Evolutionary conservation across 176 grass and related monocot genomes (phyloP), one percentile per base, ranked within the genome.

Genomic region (Eleusine coracana): DNA sequence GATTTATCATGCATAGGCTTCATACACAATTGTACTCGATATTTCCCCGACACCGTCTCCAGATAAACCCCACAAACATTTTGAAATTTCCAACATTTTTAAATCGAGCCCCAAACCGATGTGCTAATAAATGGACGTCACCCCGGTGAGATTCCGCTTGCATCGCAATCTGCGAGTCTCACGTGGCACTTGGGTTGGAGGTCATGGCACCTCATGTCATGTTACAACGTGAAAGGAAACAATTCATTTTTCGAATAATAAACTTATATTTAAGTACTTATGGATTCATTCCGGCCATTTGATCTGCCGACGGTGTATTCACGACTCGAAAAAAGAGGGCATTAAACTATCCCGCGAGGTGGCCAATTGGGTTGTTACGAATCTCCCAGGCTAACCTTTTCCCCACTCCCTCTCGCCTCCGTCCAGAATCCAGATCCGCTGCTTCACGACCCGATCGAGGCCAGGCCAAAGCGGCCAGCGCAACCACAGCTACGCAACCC

Each of bases 381-480:
- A 70, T 70, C 65, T 55, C 71, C 7, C 11, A 46, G 44, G 44
- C 44, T 49, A 50, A 21, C 39, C 10, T 63, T 50, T 49, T 3
- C 18, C 4, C 17, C n/a, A 0, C 40, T 52, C 23, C 2, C 1
- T 75, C 80, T 55, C 66, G 14, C 51, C 21, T 70, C 55, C 75
- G 31, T 34, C 31, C 31, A 31, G 31, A 31, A 13, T 20, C 52
- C 52, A 84, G 87, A 88, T 89, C 88, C 83, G 28, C 78, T 48
- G 28, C 78, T 48, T 18, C 40, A 40, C 70, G 44, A 40, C 73
- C 66, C 64, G 70, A 89, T 70, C 87, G 64, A 80, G 13, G 39
- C 62, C 70, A 60, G 17, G 69, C 52, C 73, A 58, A 50, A 52
- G 6, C 76, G 17, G 79, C 65, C 58, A 31, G 17, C 70, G 49